Percentiles rank a stretch among this genome's conserved stretches.
Evolutionary conservation across 805 yeast genomes (phyloP).

Genomic region (Saturnispora zaruensis): DNA sequence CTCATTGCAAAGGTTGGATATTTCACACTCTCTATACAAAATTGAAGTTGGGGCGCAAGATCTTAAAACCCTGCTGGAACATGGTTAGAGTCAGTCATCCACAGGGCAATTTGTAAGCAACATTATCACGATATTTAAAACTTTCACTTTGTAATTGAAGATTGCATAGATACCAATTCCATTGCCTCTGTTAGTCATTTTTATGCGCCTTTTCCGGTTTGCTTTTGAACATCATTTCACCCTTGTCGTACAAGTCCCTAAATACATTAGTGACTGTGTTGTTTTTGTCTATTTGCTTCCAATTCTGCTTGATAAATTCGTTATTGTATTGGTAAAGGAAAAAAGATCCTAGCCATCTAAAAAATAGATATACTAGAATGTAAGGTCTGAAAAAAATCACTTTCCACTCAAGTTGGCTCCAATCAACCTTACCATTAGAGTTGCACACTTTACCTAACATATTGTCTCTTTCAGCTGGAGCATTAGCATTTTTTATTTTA

Average conservation of each 20-base stretch:
- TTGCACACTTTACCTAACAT: constrained; percentile 2
- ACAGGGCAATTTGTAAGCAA: neutral
- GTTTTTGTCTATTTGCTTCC: constrained; percentile 25
- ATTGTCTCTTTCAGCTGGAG: neutral
- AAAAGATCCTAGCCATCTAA: constrained; percentile 14
- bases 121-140: neutral
- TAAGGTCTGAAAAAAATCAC: constrained; percentile 17
- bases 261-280: constrained; percentile 20
- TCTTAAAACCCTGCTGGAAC: neutral
- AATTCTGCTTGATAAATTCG: constrained; percentile 21
- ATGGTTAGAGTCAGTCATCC: neutral
- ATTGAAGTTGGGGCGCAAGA: neutral
- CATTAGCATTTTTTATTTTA: neutral
- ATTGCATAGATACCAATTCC: neutral
- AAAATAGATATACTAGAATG: constrained; percentile 17
- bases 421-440: constrained; percentile 8
- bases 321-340: constrained; percentile 15
- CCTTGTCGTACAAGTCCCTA: constrained; percentile 16
- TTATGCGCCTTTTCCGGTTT: neutral
- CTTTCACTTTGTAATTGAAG: neutral
- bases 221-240: constrained; percentile 8
- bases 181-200: neutral
- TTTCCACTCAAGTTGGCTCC: constrained; percentile 9
- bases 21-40: constrained; percentile 1
- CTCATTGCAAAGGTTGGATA: neutral